Conservation (phyloP, 768 basidiomycete genomes). For the Termitomyces sp. region DNA sequence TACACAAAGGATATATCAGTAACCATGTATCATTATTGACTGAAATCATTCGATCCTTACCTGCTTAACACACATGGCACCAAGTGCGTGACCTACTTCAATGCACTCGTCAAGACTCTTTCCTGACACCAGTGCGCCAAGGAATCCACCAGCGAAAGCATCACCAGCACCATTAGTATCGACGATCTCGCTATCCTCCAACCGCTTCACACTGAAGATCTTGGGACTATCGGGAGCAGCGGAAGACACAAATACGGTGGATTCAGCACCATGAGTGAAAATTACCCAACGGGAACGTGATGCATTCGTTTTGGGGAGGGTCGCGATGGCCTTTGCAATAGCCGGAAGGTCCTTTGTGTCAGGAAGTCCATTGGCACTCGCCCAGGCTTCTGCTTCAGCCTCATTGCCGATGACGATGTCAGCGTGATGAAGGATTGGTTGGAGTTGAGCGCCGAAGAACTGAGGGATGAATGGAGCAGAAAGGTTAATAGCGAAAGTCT, state of each 20-base stretch:
- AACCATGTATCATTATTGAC: background rate
- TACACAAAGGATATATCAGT: background rate
- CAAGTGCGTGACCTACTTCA: constrained; percentile 82
- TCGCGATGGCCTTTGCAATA: constrained; percentile 75
- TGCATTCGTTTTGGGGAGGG: constrained; percentile 66
- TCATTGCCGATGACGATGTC: constrained; percentile 98
- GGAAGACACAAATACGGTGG: constrained; percentile 71
- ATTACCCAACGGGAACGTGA: constrained; percentile 76
- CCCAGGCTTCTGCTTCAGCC: constrained; percentile 87
- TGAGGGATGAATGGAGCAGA: constrained; percentile 96
- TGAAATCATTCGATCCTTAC: constrained; percentile 27
- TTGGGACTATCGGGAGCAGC: constrained; percentile 48
- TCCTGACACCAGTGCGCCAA: constrained; percentile 78
- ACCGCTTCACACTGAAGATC: constrained; percentile 49
- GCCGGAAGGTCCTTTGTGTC: constrained; percentile 57
- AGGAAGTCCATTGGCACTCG: constrained; percentile 61
- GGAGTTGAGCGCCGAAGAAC: constrained; percentile 82
- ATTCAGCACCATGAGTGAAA: constrained; percentile 84
- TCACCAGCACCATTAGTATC: constrained; percentile 99
- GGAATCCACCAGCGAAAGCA: constrained; percentile 94
- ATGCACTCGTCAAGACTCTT: constrained; percentile 75
- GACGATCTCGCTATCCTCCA: constrained; percentile 65
- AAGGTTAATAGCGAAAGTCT: constrained; percentile 90
- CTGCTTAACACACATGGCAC: constrained; percentile 78
- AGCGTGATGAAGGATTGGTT: constrained; percentile 74